Evolutionary conservation across 2,329 filamentous ascomycete genomes (phyloP), one percentile per base, ranked within the genome.

Genomic region (Stachybotrys elegans): DNA sequence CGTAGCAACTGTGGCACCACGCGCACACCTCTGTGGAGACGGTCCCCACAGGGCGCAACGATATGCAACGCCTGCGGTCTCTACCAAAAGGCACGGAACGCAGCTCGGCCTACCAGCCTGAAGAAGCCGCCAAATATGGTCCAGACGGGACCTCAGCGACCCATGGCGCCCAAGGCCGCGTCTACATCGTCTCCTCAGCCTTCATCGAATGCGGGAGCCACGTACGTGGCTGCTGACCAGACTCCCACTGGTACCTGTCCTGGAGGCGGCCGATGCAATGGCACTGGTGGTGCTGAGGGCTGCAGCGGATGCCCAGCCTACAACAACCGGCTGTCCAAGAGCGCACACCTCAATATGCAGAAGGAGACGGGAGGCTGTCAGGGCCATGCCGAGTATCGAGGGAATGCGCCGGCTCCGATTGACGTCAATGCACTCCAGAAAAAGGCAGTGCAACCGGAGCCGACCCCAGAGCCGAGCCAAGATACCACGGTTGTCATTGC

Each of bases 51-150:
- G 57, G 93, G 93, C 22, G 86, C 89, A 43, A 96, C 90, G 22
- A 97, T 98, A 48, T 98, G 93, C 70, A 98, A 98, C 67, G 93
- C 93, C 6, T 98, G 93, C 60, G 93, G 93, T 34, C 76, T 98
- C 14, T 98, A 98, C 64, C 75, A 88, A 50, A 97, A 97, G 65
- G 91, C 92, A 9, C 82, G 93, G 53, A 97, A 97, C 61, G 86
- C 92, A 49, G 83, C 88, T 55, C 82, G 93, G 41, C 93, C 93
- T 13, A 93, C 89, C 6, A 95, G 90, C 56, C 71, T 96, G 46
- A 96, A 95, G 68, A 85, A 90, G 48, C 81, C 86, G 11, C 76
- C 81, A 4, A 74, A 72, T 42, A 65, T 76, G 21, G 65, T 78
- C 5, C 52, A 61, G 19, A 59, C 70, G 25, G 67, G 67, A 36